Percentiles rank a stretch among this genome's conserved stretches.
Conservation (phyloP, 2,329 filamentous ascomycete genomes). For the Colletotrichum sidae region DNA sequence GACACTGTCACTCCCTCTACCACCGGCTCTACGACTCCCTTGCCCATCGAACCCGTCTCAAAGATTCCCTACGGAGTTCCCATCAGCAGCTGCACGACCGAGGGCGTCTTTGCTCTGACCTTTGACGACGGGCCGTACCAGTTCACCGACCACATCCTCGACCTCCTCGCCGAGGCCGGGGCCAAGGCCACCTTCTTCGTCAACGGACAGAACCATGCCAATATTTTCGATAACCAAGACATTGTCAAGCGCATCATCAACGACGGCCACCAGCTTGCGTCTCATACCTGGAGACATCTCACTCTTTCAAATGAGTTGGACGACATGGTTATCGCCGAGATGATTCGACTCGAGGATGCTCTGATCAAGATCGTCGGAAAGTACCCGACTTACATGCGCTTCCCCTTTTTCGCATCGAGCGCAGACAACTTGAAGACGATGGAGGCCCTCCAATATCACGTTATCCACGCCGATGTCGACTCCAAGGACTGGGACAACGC, state of each 20-base stretch:
- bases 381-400: slow-evolving; percentile 57
- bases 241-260: slow-evolving; percentile 55
- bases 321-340: slow-evolving; percentile 50
- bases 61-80: slow-evolving; percentile 46
- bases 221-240: slow-evolving; percentile 51
- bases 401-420: slow-evolving; percentile 49
- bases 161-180: slow-evolving; percentile 47
- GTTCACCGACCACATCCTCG: slow-evolving; percentile 56
- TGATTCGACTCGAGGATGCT: slow-evolving; percentile 59
- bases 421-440: slow-evolving; percentile 40
- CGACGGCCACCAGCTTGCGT: slow-evolving; percentile 58
- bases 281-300: slow-evolving; percentile 54
- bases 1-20: no score
- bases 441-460: slow-evolving; percentile 34
- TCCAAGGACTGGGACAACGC: slow-evolving; percentile 43
- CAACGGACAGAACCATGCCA: slow-evolving; percentile 53
- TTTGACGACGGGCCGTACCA: slow-evolving; percentile 60
- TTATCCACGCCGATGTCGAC: slow-evolving; percentile 42
- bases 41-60: slow-evolving; percentile 46
- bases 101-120: slow-evolving; percentile 55
- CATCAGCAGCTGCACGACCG: slow-evolving; percentile 47
- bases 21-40: no score
- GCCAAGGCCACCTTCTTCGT: slow-evolving; percentile 57
- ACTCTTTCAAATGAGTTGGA: slow-evolving; percentile 52
- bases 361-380: slow-evolving; percentile 56